Evolutionary conservation across 108 stramenopile species (phyloP).

Genomic region (Nannochloropsis oceanica): DNA sequence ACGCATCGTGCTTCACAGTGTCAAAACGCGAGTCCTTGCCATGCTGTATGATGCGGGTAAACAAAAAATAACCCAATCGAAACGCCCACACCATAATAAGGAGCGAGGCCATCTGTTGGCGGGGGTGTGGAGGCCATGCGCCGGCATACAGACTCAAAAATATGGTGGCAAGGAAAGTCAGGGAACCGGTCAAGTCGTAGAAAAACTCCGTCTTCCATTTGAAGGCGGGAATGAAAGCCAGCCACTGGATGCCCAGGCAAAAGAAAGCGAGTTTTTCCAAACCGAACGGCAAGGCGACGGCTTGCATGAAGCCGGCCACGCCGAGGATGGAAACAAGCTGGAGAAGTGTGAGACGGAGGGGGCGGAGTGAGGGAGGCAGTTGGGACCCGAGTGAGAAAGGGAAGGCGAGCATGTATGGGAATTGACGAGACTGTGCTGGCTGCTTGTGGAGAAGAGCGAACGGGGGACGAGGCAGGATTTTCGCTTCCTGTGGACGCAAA

Average conservation of each 20-base stretch:
- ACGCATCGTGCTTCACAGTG: neutral
- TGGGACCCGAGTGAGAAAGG: no score
- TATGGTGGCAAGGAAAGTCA: neutral
- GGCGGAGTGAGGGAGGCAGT: no score
- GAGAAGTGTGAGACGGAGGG: neutral
- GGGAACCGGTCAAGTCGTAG: neutral
- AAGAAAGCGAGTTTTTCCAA: neutral
- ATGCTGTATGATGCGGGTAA: neutral
- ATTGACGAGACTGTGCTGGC: no score
- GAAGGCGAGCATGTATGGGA: no score
- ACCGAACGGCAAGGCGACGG: neutral
- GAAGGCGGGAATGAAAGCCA: neutral
- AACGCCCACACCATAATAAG: neutral
- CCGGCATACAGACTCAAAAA: neutral
- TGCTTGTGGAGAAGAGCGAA: no score
- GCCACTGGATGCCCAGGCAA: neutral
- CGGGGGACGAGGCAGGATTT: no score
- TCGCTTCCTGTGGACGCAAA: no score
- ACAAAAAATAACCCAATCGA: neutral
- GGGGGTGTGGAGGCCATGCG: neutral
- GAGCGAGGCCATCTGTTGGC: neutral
- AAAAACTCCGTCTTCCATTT: neutral
- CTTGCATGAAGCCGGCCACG: neutral
- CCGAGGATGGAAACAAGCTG: neutral
- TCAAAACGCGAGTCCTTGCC: neutral